Percentiles rank a stretch among this genome's conserved stretches.
Conservation (phyloP, 2,329 filamentous ascomycete species). For the Coniochaeta sp. region DNA sequence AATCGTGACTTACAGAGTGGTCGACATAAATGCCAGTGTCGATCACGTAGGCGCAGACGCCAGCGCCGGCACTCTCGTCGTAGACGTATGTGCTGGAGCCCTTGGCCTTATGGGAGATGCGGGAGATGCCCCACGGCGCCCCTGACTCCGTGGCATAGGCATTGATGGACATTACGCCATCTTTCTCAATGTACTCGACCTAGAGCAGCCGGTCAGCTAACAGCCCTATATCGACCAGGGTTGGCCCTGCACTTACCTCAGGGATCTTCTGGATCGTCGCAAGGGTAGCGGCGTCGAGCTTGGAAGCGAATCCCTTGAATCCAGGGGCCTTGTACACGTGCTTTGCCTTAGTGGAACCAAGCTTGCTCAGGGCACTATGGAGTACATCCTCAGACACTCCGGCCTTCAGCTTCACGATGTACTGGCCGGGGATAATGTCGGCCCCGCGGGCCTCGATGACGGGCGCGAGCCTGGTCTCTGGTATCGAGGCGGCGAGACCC, state of each 20-base stretch:
- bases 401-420: constrained; percentile 37
- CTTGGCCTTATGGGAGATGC: constrained; percentile 14
- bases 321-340: constrained; percentile 16
- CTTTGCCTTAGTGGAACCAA: not conserved
- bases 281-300: constrained; percentile 13
- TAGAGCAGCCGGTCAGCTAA: constrained; percentile 7
- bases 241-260: constrained; percentile 11
- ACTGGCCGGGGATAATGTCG: constrained; percentile 29
- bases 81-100: constrained; percentile 18
- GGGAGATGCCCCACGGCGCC: constrained; percentile 20
- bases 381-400: constrained; percentile 18
- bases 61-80: constrained; percentile 19
- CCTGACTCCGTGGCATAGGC: constrained; percentile 15
- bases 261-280: constrained; percentile 14
- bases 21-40: constrained; percentile 38
- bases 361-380: constrained; percentile 9
- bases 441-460: constrained; percentile 27
- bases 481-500: constrained; percentile 22
- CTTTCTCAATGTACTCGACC: constrained; percentile 24
- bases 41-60: constrained; percentile 30
- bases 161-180: constrained; percentile 20
- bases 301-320: constrained; percentile 21
- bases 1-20: constrained; percentile 18
- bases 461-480: constrained; percentile 20
- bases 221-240: not conserved